Evolutionary conservation across 2,329 filamentous ascomycete genomes (phyloP).

Genomic region (Chaetomium sp.): DNA sequence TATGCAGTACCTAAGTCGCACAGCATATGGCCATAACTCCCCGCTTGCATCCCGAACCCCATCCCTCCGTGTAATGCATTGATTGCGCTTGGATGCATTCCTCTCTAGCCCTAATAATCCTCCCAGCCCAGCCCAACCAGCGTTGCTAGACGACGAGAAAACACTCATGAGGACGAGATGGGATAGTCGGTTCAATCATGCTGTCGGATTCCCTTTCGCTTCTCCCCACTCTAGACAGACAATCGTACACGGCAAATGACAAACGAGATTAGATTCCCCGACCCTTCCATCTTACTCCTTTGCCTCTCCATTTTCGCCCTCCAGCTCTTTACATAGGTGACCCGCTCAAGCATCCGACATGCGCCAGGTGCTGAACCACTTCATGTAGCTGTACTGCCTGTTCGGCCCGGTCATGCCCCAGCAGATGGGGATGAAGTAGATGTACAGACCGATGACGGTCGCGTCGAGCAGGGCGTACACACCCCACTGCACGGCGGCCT

Average conservation of each 20-base stretch:
- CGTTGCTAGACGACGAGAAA: conserved; percentile 17
- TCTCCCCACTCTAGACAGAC: background rate
- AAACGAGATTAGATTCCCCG: conserved; percentile 15
- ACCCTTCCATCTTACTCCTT: too few relatives aligned
- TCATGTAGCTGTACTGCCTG: conserved; percentile 84
- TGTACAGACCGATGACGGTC: conserved; percentile 76
- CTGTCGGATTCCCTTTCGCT: background rate
- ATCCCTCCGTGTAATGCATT: background rate
- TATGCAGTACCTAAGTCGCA: background rate
- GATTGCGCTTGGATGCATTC: conserved; percentile 1
- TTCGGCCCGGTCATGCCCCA: conserved; percentile 92
- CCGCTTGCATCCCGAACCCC: background rate
- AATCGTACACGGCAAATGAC: conserved; percentile 26
- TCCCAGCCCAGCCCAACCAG: conserved; percentile 6
- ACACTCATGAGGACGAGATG: conserved; percentile 16
- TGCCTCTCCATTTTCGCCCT: background rate
- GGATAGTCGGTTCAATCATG: conserved; percentile 12
- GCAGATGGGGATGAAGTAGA: conserved; percentile 88
- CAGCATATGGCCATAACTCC: background rate
- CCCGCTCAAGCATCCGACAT: conserved; percentile 61
- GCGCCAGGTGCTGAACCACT: conserved; percentile 89
- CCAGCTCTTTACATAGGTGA: background rate
- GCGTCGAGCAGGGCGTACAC: conserved; percentile 77
- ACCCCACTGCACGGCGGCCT: conserved; percentile 63
- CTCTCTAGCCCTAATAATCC: background rate